Evolutionary conservation across 257 asterid genomes (phyloP).

Genomic region (Sherardia arvensis): DNA sequence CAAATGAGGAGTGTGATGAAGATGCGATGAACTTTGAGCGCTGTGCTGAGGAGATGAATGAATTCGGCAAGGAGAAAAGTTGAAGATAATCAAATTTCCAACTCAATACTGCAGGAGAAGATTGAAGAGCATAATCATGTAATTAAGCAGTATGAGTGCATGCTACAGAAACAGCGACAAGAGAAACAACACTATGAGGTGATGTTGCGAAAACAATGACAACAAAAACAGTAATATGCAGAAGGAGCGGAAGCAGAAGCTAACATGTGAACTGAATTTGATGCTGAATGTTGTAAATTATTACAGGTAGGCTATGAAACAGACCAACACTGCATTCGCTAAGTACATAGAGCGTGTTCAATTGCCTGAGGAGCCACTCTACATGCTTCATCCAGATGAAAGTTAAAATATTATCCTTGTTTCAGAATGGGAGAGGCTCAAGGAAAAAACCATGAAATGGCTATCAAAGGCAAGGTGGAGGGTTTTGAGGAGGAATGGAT

Average conservation of each 20-base stretch:
- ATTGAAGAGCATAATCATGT: no score
- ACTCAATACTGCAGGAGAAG: no score
- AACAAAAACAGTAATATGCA: background rate
- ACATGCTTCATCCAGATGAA: constrained; percentile 10
- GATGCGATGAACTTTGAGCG: no score
- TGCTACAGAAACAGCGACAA: background rate
- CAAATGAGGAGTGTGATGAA: no score
- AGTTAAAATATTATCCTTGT: constrained; percentile 5
- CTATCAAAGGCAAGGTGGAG: background rate
- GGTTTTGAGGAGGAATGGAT: background rate
- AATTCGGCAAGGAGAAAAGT: no score
- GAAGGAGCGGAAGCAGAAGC: no score
- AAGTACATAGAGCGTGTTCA: constrained; percentile 2
- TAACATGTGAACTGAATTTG: background rate
- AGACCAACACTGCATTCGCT: background rate
- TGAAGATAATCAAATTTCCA: no score
- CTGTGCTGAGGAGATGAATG: no score
- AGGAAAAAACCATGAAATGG: background rate
- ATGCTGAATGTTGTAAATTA: background rate
- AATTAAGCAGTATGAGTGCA: no score
- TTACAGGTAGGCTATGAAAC: constrained; percentile 3
- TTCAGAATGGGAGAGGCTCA: background rate
- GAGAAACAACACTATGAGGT: no score
- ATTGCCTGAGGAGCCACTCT: constrained; percentile 7
- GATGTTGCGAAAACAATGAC: background rate